Conservation (phyloP, 495 filamentous ascomycete genomes). For the Astrocystis sublimbata region DNA sequence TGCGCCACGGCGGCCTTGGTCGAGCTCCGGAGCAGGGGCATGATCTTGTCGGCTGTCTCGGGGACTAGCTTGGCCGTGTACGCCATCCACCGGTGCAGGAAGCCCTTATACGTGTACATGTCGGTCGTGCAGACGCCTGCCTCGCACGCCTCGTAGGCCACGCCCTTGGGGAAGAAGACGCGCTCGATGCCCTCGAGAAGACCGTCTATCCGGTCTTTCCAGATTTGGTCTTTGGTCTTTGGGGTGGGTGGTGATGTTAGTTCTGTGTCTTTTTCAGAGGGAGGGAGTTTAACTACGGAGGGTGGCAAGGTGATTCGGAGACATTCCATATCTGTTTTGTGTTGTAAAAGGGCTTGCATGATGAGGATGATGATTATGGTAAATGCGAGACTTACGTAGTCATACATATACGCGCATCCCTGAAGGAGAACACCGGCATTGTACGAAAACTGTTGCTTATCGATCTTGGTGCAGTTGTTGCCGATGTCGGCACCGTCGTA, state of each 20-base stretch:
- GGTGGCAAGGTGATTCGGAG: neutral
- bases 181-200: constrained; percentile 61
- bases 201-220: constrained; percentile 58
- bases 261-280: neutral
- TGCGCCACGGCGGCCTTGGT: constrained; percentile 67
- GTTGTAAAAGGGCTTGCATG: neutral
- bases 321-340: neutral
- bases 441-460: constrained; percentile 72
- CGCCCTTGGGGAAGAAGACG: constrained; percentile 59
- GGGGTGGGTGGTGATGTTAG: neutral
- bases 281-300: neutral
- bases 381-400: constrained; percentile 56
- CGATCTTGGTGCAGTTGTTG: constrained; percentile 63
- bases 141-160: constrained; percentile 71
- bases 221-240: constrained; percentile 41
- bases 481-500: constrained; percentile 73
- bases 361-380: neutral
- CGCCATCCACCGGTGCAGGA: constrained; percentile 81
- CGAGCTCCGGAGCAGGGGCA: constrained; percentile 65
- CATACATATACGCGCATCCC: constrained; percentile 80
- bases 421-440: constrained; percentile 70
- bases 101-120: constrained; percentile 84
- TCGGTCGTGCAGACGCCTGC: constrained; percentile 67
- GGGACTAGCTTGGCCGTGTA: constrained; percentile 69
- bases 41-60: constrained; percentile 60